Conservation (phyloP, 495 filamentous ascomycete genomes). For the Aspergillus heteromorphus region DNA sequence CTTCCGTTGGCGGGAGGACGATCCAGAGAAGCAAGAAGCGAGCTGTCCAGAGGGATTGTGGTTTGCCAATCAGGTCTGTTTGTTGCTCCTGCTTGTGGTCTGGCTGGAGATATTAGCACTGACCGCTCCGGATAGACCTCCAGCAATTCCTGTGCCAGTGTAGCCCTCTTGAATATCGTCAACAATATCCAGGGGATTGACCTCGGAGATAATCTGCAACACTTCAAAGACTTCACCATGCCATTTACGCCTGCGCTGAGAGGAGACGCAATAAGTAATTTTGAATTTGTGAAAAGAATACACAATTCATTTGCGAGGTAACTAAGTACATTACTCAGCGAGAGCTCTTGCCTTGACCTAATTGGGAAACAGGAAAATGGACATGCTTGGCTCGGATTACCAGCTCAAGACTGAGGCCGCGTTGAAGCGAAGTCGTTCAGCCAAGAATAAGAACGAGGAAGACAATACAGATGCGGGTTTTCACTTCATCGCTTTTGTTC, state of each 20-base stretch:
- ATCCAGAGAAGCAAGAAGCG: slow-evolving; percentile 49
- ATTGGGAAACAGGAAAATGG: slow-evolving; percentile 51
- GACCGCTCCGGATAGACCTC: slow-evolving; percentile 49
- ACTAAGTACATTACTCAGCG: slow-evolving; percentile 8
- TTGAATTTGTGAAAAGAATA: slow-evolving; percentile 68
- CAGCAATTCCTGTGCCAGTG: slow-evolving; percentile 78
- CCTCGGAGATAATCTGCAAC: slow-evolving; percentile 59
- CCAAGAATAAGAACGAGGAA: slow-evolving; percentile 31
- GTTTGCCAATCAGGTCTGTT: slow-evolving; percentile 85
- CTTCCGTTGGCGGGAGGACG: slow-evolving; percentile 63
- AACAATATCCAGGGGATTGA: slow-evolving; percentile 67
- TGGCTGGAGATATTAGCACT: slow-evolving; percentile 2
- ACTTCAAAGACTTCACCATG: slow-evolving; percentile 67
- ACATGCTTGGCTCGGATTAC: slow-evolving; percentile 73
- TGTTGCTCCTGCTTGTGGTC: neutral
- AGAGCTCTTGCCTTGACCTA: neutral
- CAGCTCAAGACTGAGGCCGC: slow-evolving; percentile 57
- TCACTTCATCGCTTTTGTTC: slow-evolving; percentile 90
- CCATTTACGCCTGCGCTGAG: slow-evolving; percentile 64
- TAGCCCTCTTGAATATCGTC: slow-evolving; percentile 84
- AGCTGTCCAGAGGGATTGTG: slow-evolving; percentile 68
- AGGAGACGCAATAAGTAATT: slow-evolving; percentile 67
- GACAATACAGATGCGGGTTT: slow-evolving; percentile 52
- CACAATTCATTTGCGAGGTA: slow-evolving; percentile 88
- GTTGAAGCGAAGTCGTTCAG: slow-evolving; percentile 35